Percentiles rank a stretch among this genome's conserved stretches.
These are phyloP conservation scores for Orbilia blumenaviensis DNA, from an alignment of 2,329 filamentous ascomycete species.

Conservation along the genomic window DNA sequence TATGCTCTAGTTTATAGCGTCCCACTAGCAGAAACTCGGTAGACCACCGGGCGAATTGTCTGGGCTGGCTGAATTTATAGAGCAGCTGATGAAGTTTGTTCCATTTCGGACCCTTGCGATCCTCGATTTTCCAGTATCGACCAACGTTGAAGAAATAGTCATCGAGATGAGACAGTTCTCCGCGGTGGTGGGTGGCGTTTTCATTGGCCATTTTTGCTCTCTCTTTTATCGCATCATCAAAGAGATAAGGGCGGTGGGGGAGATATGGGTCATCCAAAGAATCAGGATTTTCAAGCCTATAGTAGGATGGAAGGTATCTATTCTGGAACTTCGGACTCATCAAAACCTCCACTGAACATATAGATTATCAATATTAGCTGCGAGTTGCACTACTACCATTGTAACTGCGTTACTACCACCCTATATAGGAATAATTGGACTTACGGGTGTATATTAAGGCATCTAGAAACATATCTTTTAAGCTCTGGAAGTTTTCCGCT, in stretches of 20 bases:
- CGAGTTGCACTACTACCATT: too few species aligned
- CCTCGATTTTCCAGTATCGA: not conserved
- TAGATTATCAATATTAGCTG: too few species aligned
- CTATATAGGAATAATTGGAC: not conserved
- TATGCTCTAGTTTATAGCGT: not conserved
- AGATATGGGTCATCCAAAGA: not conserved
- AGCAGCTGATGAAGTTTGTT: constrained; percentile 11
- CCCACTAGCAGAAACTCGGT: not conserved
- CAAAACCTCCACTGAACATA: constrained; percentile 39
- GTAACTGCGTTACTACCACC: too few species aligned
- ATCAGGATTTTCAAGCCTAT: not conserved
- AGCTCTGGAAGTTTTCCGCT: constrained; percentile 10
- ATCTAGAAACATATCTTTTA: constrained; percentile 13
- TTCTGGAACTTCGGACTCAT: constrained; percentile 20
- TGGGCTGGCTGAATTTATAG: constrained; percentile 1
- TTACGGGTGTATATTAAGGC: constrained; percentile 24
- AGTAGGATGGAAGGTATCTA: constrained; percentile 4
- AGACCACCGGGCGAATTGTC: not conserved
- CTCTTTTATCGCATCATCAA: not conserved
- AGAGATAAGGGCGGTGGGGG: not conserved
- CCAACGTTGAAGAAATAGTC: not conserved
- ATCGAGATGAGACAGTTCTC: constrained; percentile 9
- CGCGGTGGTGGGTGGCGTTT: not conserved
- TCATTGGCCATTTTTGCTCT: not conserved
- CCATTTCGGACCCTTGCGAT: constrained; percentile 29